Conservation (phyloP, 768 basidiomycete species). For the Arthromyces matolae region DNA sequence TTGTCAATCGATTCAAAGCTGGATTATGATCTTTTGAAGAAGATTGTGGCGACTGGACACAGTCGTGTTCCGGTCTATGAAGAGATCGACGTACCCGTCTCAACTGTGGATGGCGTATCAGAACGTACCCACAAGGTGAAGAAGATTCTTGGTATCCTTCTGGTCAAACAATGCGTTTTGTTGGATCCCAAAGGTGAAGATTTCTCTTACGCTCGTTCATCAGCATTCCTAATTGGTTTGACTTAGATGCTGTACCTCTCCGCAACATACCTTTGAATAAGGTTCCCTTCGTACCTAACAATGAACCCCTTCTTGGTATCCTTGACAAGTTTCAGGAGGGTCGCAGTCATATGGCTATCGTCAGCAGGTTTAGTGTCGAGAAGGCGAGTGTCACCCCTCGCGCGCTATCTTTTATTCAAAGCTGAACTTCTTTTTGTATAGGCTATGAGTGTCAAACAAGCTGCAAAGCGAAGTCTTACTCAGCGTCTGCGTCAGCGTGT, state of each 20-base stretch:
- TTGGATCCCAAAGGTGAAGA: constrained; percentile 74
- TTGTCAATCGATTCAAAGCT: constrained; percentile 79
- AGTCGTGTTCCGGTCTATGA: constrained; percentile 83
- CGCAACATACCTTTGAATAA: constrained; percentile 83
- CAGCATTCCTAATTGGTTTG: neutral
- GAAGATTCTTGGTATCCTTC: constrained; percentile 81
- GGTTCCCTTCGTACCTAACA: constrained; percentile 81
- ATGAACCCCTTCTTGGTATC: constrained; percentile 80
- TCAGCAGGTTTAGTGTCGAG: constrained; percentile 69
- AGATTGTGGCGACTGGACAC: constrained; percentile 76
- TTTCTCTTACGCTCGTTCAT: neutral
- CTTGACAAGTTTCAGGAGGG: constrained; percentile 90
- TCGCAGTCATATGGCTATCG: constrained; percentile 88
- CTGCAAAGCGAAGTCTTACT: constrained; percentile 75
- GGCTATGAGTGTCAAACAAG: constrained; percentile 79
- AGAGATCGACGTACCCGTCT: constrained; percentile 61
- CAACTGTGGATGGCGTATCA: constrained; percentile 18
- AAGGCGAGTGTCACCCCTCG: constrained; percentile 33
- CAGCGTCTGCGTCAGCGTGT: constrained; percentile 74
- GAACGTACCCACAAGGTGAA: constrained; percentile 53
- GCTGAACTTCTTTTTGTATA: constrained; percentile 15
- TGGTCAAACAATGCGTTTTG: constrained; percentile 87
- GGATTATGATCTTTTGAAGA: constrained; percentile 74
- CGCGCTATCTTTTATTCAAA: neutral
- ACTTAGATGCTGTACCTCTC: constrained; percentile 80